phyloP scores from a whole-genome alignment of 768 basidiomycete species.

The Boletus coccyginus region DNA sequence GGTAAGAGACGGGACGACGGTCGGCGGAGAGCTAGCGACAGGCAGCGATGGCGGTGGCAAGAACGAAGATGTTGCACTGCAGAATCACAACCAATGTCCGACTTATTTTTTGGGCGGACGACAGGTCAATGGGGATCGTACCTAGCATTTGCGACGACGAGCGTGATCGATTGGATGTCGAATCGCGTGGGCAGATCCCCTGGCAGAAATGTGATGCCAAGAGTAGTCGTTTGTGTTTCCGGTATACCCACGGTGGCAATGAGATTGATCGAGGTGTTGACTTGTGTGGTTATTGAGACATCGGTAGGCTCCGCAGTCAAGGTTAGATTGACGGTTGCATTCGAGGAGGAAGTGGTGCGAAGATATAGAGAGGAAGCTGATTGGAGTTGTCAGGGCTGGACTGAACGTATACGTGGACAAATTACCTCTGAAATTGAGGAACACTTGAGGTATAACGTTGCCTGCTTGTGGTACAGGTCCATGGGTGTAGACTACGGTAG shows the following conservation, averaged over 20 bases:
- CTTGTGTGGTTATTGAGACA: constrained; percentile 32
- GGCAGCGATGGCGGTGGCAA: constrained; percentile 26
- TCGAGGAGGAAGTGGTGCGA: constrained; percentile 42
- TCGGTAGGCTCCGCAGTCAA: constrained; percentile 38
- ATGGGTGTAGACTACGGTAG: constrained; percentile 31
- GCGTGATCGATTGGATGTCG: constrained; percentile 37
- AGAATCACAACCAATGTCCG: neutral
- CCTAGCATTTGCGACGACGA: constrained; percentile 39
- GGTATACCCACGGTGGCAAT: constrained; percentile 40
- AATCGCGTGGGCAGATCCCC: constrained; percentile 29
- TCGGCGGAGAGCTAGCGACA: constrained; percentile 22
- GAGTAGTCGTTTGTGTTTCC: constrained; percentile 38
- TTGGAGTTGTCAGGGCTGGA: constrained; percentile 2
- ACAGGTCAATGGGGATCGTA: constrained; percentile 15
- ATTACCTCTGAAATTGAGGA: constrained; percentile 52
- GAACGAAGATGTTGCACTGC: constrained; percentile 28
- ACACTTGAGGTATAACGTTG: constrained; percentile 54
- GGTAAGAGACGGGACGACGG: constrained; percentile 1
- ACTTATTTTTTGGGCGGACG: neutral
- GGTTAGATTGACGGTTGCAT: constrained; percentile 53
- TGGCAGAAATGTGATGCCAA: constrained; percentile 41
- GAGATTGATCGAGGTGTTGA: constrained; percentile 42
- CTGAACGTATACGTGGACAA: neutral
- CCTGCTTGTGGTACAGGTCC: constrained; percentile 43
- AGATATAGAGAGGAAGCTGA: constrained; percentile 46